These are phyloP conservation scores for Colletotrichum ledebouriae DNA, from an alignment of 2,329 filamentous ascomycete genomes.

Conservation along the genomic window DNA sequence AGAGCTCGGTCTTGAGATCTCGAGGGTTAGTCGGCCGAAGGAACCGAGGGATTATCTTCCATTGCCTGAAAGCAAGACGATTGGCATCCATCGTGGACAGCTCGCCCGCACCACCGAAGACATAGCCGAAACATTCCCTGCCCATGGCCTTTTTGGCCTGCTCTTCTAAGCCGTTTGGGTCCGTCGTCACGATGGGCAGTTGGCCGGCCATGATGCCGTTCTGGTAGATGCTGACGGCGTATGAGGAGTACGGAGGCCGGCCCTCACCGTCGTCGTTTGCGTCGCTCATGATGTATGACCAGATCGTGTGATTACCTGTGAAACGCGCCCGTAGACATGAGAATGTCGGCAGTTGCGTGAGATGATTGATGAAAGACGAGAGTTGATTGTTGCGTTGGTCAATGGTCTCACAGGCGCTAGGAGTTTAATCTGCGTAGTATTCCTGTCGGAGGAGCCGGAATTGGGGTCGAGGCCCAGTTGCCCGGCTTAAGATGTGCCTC, in stretches of 20 bases:
- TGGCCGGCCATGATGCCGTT: slow-evolving; percentile 63
- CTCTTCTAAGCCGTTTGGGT: slow-evolving; percentile 68
- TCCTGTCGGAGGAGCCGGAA: neutral
- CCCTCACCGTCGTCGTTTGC: slow-evolving; percentile 36
- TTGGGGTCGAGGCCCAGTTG: slow-evolving; percentile 7
- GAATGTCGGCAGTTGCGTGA: neutral
- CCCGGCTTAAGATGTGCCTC: slow-evolving; percentile 14
- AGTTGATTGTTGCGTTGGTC: neutral
- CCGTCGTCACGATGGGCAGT: slow-evolving; percentile 68
- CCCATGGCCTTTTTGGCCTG: slow-evolving; percentile 65
- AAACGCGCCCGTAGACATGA: neutral
- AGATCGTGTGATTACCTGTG: neutral
- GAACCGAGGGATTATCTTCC: slow-evolving; percentile 66
- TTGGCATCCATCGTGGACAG: slow-evolving; percentile 72
- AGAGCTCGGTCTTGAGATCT: slow-evolving; percentile 65
- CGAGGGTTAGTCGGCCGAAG: slow-evolving; percentile 59
- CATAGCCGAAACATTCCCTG: slow-evolving; percentile 68
- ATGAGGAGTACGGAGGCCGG: slow-evolving; percentile 55
- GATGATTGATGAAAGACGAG: neutral
- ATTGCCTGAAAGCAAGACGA: slow-evolving; percentile 67
- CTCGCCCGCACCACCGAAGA: slow-evolving; percentile 73
- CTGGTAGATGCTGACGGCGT: slow-evolving; percentile 63
- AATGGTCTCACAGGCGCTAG: neutral
- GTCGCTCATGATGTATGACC: slow-evolving; percentile 40
- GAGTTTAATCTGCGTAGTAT: neutral